Conservation (phyloP, 768 basidiomycete genomes). For the Mycena metata region DNA sequence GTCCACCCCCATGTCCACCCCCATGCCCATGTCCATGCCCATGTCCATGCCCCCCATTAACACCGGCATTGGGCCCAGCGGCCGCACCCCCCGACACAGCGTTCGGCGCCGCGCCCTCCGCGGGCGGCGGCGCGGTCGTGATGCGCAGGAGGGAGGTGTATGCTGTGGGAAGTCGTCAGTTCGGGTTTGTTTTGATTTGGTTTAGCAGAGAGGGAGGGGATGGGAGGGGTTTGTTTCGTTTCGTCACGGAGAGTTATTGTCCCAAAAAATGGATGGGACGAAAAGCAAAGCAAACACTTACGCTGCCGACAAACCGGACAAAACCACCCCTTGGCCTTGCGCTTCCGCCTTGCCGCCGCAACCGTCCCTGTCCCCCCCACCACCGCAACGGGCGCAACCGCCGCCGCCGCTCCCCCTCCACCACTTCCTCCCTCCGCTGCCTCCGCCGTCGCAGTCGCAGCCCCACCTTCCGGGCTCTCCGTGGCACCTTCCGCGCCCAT, state of each 20-base stretch:
- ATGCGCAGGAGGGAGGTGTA: slow-evolving; percentile 91
- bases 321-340: slow-evolving; percentile 97
- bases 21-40: too few relatives aligned
- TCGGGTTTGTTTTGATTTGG: too few relatives aligned
- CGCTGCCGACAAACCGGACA: slow-evolving; percentile 97
- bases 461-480: neutral
- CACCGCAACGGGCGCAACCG: too few relatives aligned
- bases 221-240: neutral
- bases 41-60: slow-evolving; percentile 21
- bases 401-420: too few relatives aligned
- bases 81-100: slow-evolving; percentile 8
- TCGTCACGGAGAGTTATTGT: too few relatives aligned
- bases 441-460: too few relatives aligned
- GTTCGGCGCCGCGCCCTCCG: slow-evolving; percentile 37
- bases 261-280: too few relatives aligned
- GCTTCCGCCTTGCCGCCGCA: slow-evolving; percentile 75
- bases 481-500: neutral
- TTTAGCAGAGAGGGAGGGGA: too few relatives aligned
- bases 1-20: too few relatives aligned
- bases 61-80: slow-evolving; percentile 36
- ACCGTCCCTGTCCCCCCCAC: neutral
- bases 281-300: slow-evolving; percentile 55
- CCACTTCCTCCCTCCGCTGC: too few relatives aligned
- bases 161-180: slow-evolving; percentile 58
- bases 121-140: slow-evolving; percentile 73